A percentile compares a stretch with the other conserved stretches of the same genome.
Conservation (phyloP, 2,329 filamentous ascomycete species). For the Calonectria naviculata region DNA sequence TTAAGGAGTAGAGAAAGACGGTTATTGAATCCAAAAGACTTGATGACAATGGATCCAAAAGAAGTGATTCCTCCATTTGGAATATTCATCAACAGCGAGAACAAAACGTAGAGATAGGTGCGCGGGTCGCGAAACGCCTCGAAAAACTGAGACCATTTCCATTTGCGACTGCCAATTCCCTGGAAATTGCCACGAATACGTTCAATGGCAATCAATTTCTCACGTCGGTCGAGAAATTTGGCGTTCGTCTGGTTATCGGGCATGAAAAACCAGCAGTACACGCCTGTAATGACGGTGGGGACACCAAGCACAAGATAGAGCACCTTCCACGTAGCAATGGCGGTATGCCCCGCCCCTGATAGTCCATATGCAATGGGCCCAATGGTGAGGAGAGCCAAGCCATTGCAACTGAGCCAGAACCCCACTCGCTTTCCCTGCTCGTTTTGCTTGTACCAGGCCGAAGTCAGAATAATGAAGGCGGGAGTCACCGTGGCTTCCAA, state of each 20-base stretch:
- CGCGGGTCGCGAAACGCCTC: constrained; percentile 49
- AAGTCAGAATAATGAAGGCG: constrained; percentile 38
- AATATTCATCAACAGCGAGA: constrained; percentile 62
- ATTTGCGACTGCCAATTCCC: constrained; percentile 48
- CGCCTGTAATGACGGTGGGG: constrained; percentile 53
- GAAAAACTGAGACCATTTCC: constrained; percentile 50
- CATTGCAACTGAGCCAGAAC: constrained; percentile 37
- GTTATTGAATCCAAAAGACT: constrained; percentile 64
- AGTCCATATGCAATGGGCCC: constrained; percentile 37
- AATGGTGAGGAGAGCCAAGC: constrained; percentile 29
- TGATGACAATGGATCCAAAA: constrained; percentile 67
- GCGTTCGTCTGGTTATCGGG: constrained; percentile 71
- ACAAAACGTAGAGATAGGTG: constrained; percentile 51
- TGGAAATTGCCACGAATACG: constrained; percentile 61
- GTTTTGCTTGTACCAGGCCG: constrained; percentile 42
- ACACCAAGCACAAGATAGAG: constrained; percentile 40
- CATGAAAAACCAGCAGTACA: constrained; percentile 64
- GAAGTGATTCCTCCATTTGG: constrained; percentile 62
- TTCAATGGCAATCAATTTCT: constrained; percentile 69
- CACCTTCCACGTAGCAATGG: constrained; percentile 48
- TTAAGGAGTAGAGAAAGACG: constrained; percentile 68
- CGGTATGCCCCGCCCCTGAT: constrained; percentile 17
- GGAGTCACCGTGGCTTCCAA: constrained; percentile 40
- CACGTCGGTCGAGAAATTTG: constrained; percentile 63
- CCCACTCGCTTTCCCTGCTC: constrained; percentile 46